Conservation (phyloP, 2,329 filamentous ascomycete genomes). For the Madurella fahalii region DNA sequence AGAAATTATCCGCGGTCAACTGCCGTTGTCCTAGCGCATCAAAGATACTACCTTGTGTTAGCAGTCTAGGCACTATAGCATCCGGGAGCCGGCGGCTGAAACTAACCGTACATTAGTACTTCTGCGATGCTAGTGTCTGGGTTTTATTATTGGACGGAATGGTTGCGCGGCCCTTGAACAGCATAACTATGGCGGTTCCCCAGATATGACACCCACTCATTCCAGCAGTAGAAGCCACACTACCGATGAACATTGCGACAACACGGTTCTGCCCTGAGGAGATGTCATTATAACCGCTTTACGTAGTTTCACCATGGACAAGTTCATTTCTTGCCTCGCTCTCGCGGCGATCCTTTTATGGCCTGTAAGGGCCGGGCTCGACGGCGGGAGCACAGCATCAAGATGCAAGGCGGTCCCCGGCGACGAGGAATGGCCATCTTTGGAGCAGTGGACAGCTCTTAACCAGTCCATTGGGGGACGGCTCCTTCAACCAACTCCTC, state of each 20-base stretch:
- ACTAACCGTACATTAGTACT: neutral
- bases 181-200: neutral
- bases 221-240: too few species aligned
- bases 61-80: neutral
- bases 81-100: neutral
- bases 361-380: too few species aligned
- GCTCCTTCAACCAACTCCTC: constrained; percentile 39
- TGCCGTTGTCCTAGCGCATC: neutral
- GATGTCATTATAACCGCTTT: too few species aligned
- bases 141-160: neutral
- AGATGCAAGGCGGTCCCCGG: constrained; percentile 47
- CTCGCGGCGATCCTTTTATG: neutral
- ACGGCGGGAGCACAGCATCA: too few species aligned
- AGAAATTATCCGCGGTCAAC: neutral
- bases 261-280: too few species aligned
- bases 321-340: neutral
- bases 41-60: neutral
- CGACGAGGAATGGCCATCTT: constrained; percentile 43
- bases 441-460: constrained; percentile 40
- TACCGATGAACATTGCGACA: too few species aligned
- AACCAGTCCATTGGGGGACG: constrained; percentile 39
- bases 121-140: neutral
- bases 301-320: neutral
- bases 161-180: neutral
- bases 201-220: too few species aligned